phyloP scores from a whole-genome alignment of 192 early-diverging fungal species.

The Mortierella claussenii region DNA sequence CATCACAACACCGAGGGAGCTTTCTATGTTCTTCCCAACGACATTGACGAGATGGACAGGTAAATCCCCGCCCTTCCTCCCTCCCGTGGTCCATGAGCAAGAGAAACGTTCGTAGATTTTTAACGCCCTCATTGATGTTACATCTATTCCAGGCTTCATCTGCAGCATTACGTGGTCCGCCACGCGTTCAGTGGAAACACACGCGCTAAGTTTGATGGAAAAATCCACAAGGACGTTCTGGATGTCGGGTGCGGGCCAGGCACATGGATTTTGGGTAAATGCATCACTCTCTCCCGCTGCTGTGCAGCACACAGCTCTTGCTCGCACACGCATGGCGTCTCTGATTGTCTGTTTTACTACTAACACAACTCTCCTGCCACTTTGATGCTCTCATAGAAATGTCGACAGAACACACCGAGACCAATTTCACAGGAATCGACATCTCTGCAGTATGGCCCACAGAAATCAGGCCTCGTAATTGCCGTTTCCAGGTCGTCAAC shows the following conservation, averaged over 20 bases:
- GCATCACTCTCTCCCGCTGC: too few species aligned
- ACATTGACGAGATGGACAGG: constrained; percentile 59
- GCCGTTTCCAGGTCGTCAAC: constrained; percentile 47
- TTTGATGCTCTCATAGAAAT: constrained; percentile 42
- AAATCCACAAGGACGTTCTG: constrained; percentile 49
- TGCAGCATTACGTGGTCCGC: constrained; percentile 48
- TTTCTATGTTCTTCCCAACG: constrained; percentile 60
- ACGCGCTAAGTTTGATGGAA: constrained; percentile 47
- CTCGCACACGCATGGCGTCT: too few species aligned
- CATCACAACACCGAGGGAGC: constrained; percentile 51
- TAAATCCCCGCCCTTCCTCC: neutral
- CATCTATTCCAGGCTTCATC: constrained; percentile 22
- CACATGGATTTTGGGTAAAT: constrained; percentile 49
- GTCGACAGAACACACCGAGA: constrained; percentile 58
- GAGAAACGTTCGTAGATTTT: neutral
- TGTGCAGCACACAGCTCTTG: neutral
- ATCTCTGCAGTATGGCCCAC: constrained; percentile 55
- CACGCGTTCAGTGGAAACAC: constrained; percentile 47
- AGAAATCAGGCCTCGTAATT: constrained; percentile 52
- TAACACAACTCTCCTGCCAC: neutral
- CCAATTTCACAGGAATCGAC: constrained; percentile 61
- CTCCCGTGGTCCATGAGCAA: too few species aligned
- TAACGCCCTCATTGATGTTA: neutral
- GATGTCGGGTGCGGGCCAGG: constrained; percentile 51
- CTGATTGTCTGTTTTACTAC: too few species aligned